Base-by-base conservation (phyloP, 495 filamentous ascomycete species). In the Xylaria telfairii region DNA sequence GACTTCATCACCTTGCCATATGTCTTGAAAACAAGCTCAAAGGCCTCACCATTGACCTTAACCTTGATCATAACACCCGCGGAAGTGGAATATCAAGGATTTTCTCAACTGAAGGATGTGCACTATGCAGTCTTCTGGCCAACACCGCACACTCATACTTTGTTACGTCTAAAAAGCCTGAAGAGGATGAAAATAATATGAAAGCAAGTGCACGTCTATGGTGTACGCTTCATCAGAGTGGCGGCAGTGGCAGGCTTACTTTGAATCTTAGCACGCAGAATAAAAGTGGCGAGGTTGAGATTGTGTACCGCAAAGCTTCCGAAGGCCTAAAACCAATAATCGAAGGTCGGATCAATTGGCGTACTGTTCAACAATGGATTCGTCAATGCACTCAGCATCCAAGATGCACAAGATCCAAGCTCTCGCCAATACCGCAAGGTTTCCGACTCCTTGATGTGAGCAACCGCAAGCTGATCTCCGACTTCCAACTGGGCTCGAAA, bases 61-160 rank as follows among this genome's bases (percentile, higher is more conserved):
- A 60, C 24, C 54, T 41, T 30, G 34, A 37, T 41, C 1, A n/a
- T 21, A 12, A 60, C 19, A 39, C 24, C 10, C 34, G 54, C 54
- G 54, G 54, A 28, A 60, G 34, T 60, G 57, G 32, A 30, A 60
- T 60, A 60, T 60, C 57, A 41, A 60, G 57, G 57, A 60, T 60
- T 5, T 1, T 60, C 19, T 60, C 34, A 60, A 60, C 24, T 7
- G 24, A n/a, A 41, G 19, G 57, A 60, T 60, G 57, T 41, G 34
- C 7, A 41, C 24, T 60, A 60, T 60, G 57, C 34, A 60, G 34
- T 60, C 57, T 60, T 60, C 19, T 60, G 7, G 57, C 57, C 57
- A 41, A 60, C 13, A 17, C 34, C 34, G 41, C 41, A 39, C 15
- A 41, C 57, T 39, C 57, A 0, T 60, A 60, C 34, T 60, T 37